Base-by-base conservation (phyloP, 2,329 filamentous ascomycete species). In the Paraphoma chrysanthemicola region DNA sequence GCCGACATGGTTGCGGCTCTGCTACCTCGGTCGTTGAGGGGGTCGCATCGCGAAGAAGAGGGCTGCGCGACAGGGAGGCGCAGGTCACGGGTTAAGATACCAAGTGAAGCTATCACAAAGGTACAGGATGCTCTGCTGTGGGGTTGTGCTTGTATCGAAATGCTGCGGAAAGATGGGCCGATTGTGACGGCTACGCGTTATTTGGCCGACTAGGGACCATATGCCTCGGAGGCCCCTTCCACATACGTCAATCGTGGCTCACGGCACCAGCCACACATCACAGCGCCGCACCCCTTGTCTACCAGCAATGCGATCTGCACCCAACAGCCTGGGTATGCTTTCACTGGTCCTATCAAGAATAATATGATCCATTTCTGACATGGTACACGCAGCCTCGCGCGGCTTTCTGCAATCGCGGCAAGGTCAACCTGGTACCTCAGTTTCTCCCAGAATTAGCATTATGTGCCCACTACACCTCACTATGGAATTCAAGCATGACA, bases 1-100 rank as follows among this genome's bases (percentile, higher is more conserved):
- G 57, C 62, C 47, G 72, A 71, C 73, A 76, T 76, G 55, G 41
- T 66, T 51, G 50, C 49, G 58, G 29, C 63, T 56, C 49, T 56
- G 57, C 66, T 67, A 70, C 68, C 66, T 67, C 48, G 51, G 56
- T 52, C 52, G 64, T 54, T 54, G 63, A 63, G 58, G 67, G 56
- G 57, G 63, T 57, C 60, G 64, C 70, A 74, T 74, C 57, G 68
- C 68, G 57, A 60, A 57, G 42, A 44, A 49, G 50, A 58, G 30
- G 43, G 49, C 57, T 62, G 60, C 62, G 60, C 56, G 49, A 49
- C 49, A 60, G 55, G 54, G 48, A 52, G 53, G 54, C 36, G 55
- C 48, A 36, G 42, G 14, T 6, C 3, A 38, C 16, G 10, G 36
- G 39, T 18, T 41, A 14, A 44, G 39, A 28, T 23, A 39, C 17